Percentiles rank a stretch among this genome's conserved stretches.
Evolutionary conservation across 2,329 filamentous ascomycete genomes (phyloP).

Genomic region (Corinectria fuckeliana): DNA sequence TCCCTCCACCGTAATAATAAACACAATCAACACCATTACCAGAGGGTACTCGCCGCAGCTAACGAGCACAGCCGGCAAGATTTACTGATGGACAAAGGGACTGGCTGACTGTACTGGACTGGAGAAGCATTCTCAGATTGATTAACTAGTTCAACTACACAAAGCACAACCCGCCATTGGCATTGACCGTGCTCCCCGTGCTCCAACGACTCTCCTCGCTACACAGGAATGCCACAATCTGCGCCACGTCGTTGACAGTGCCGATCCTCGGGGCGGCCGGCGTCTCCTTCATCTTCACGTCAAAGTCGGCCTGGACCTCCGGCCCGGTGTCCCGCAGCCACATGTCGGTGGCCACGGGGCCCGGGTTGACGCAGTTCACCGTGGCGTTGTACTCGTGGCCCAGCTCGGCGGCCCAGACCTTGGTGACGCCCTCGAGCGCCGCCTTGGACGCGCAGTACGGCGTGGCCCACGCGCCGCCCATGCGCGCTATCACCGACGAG

Average conservation of each 20-base stretch:
- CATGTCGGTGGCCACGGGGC: constrained; percentile 32
- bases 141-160: no score
- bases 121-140: no score
- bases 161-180: constrained; percentile 35
- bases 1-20: no score
- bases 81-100: no score
- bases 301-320: constrained; percentile 34
- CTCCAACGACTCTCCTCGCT: constrained; percentile 39
- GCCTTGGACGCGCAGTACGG: constrained; percentile 46
- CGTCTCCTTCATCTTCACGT: constrained; percentile 15
- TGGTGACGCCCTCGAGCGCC: constrained; percentile 38
- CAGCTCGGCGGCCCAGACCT: constrained; percentile 43
- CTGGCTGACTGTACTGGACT: no score
- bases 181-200: constrained; percentile 38
- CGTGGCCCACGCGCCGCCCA: constrained; percentile 37
- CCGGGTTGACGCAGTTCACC: constrained; percentile 43
- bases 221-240: constrained; percentile 42
- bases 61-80: no score
- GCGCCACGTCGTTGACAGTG: constrained; percentile 41
- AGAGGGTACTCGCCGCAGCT: no score
- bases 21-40: no score
- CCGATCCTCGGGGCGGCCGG: constrained; percentile 40
- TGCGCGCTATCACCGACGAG: constrained; percentile 40
- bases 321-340: constrained; percentile 13
- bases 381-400: constrained; percentile 38